Evolutionary conservation across 2,329 filamentous ascomycete genomes (phyloP).

Genomic region (Juglanconis juglandina): DNA sequence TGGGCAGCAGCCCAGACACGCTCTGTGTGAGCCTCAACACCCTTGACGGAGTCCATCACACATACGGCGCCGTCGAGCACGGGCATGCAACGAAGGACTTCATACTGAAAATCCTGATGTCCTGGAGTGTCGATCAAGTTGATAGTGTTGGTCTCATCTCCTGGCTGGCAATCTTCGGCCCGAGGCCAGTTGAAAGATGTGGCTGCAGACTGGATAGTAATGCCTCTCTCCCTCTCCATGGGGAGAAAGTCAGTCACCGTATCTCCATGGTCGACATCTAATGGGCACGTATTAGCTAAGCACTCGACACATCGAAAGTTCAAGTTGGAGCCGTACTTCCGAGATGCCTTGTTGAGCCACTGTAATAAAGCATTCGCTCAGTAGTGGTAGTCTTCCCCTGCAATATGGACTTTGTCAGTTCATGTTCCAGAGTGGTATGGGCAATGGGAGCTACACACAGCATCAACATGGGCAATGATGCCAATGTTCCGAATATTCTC

Average conservation of each 20-base stretch:
- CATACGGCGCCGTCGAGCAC: conserved; percentile 33
- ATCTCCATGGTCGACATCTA: conserved; percentile 91
- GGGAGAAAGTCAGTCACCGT: conserved; percentile 97
- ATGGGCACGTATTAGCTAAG: background rate
- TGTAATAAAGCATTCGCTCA: conserved; percentile 98
- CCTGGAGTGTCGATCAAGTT: conserved; percentile 96
- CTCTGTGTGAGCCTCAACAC: conserved; percentile 92
- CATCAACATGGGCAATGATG: conserved; percentile 98
- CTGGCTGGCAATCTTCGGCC: conserved; percentile 35
- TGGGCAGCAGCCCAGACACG: conserved; percentile 92
- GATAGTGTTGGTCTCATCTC: conserved; percentile 60
- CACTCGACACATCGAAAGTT: too few species aligned
- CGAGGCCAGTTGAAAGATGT: conserved; percentile 91
- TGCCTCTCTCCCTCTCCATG: conserved; percentile 84
- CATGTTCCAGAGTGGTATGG: background rate
- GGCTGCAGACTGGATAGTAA: conserved; percentile 95
- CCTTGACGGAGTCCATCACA: conserved; percentile 36
- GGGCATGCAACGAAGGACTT: conserved; percentile 80
- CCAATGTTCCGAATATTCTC: conserved; percentile 86
- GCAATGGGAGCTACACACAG: conserved; percentile 44
- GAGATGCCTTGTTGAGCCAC: conserved; percentile 80
- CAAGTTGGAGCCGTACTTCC: conserved; percentile 51
- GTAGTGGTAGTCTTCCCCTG: conserved; percentile 95
- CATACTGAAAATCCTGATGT: conserved; percentile 96
- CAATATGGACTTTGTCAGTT: background rate